Evolutionary conservation across 306 rosid genomes (phyloP), one percentile per base, ranked within the genome.

Genomic region (Potentilla sterilis): DNA sequence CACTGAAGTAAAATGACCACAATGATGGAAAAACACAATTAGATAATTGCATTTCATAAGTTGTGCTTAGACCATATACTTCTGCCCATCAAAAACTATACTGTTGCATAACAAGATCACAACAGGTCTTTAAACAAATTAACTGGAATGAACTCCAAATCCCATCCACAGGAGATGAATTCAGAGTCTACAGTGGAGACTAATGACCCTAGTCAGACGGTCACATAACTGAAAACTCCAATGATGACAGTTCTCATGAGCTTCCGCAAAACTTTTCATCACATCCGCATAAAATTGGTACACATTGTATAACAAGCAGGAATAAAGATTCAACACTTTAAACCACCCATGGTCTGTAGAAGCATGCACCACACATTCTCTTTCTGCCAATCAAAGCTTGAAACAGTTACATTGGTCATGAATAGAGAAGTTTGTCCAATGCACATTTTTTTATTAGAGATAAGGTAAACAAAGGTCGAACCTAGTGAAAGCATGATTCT

Each of bases 11-110:
- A 55, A 18, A 55, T 32, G 10, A 21, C 14, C 5, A 55, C 32
- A 55, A 7, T 54, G 64, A 59, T 34, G 41, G 28, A 81, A 69
- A 69, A 54, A 69, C 59, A 28, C 22, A 52, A 18, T 52, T 52
- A 19, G 11, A 51, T 6, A 15, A 49, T 15, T 18, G 24, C 58
- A 18, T 4, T 7, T 18, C 9, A 52, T 19, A 52, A 19, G 10
- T 18, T 52, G 24, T 52, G 58, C 58, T 52, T 54, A n/a, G 28
- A 54, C 13, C 28, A 54, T 54, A 54, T 46, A 46, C 3, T 12
- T 51, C 21, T 54, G 61, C 28, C 28, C 7, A 52, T 4, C 18
- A n/a, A 19, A 28, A 28, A 28, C 28, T 28, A 28, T 28, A 1
- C 28, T 28, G 28, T 28, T 8, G 28, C 61, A 54, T 54, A 54